Base-by-base conservation (phyloP, 108 stramenopile genomes). In the Fragilaria radians region DNA sequence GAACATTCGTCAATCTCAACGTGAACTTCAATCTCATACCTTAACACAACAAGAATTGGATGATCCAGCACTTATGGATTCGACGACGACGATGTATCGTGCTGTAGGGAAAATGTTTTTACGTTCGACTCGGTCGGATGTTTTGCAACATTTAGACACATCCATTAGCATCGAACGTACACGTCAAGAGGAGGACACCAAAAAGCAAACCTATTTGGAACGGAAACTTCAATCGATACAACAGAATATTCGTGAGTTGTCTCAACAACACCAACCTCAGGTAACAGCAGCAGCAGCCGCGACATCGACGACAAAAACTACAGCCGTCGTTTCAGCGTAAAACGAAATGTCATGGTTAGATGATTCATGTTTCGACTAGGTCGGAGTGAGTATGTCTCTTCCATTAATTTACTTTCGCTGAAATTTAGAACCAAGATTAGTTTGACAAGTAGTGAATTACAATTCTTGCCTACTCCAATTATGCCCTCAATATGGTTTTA, bases 21-120 rank as follows among this genome's bases (percentile, higher is more conserved):
- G 83, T 54, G 82, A 85, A 67, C 67, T 78, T 46, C 73, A 79
- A 49, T 72, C 82, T 45, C 67, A 72, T 46, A 76, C 86, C 31
- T 52, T 93, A 1, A 93, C 91, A 14, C 67, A 74, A 26, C 23
- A 23, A 14, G 89, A 95, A 72, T 56, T 95, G 26, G 63, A 74
- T 47, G 62, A 74, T 52, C 24, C 81, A 11, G 82, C 85, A 7
- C 52, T 54, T 18, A 76, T 59, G 1, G 61, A 60, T 1, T 11
- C 36, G 7, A 68, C 78, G 48, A 31, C 75, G 0, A 70, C 72
- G 24, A 76, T 90, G 68, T 95, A 83, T 62, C 70, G 76, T 32
- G 57, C 66, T 9, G 63, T 91, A 32, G 95, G 95, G 19, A 95
- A 95, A 66, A 75, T 88, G 66, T 94, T 94, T 73, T 59, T 94